A percentile compares a stretch with the other conserved stretches of the same genome.
These are phyloP conservation scores for Whalleya microplaca DNA, from an alignment of 2,329 filamentous ascomycete species.

Conservation along the genomic window DNA sequence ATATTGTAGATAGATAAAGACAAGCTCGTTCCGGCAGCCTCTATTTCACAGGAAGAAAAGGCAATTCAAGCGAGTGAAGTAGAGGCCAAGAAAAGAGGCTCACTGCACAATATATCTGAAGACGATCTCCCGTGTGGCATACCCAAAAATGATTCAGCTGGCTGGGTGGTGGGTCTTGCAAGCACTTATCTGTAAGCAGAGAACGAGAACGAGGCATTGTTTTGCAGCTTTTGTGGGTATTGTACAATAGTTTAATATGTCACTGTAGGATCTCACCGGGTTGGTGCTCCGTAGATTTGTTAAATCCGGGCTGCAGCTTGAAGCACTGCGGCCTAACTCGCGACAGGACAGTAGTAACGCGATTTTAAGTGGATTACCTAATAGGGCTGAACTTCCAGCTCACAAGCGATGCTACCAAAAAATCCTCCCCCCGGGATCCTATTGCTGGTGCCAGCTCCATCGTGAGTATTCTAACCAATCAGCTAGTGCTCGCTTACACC, in stretches of 20 bases:
- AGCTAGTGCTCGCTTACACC: conserved; percentile 1
- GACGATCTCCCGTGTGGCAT: conserved; percentile 7
- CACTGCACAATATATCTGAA: conserved; percentile 22
- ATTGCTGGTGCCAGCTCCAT: conserved; percentile 16
- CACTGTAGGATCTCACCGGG: background rate
- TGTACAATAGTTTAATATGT: background rate
- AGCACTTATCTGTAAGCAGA: background rate
- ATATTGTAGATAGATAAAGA: background rate
- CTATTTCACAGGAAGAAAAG: conserved; percentile 2
- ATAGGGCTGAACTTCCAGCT: background rate
- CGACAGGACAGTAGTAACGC: conserved; percentile 9
- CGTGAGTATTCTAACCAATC: conserved; percentile 9
- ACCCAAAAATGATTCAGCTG: background rate
- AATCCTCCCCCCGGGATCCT: too few species aligned
- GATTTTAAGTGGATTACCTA: background rate
- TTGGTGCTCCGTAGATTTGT: background rate
- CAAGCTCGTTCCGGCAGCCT: background rate
- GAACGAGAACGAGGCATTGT: background rate
- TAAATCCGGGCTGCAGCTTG: background rate
- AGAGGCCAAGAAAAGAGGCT: conserved; percentile 22
- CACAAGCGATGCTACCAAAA: too few species aligned
- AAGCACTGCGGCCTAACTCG: conserved; percentile 10
- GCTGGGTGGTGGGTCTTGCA: background rate
- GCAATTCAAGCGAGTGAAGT: conserved; percentile 1
- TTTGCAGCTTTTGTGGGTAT: background rate